These are phyloP conservation scores for Zygosaccharomyces kombuchaensis DNA, from an alignment of 805 yeast genomes.

Conservation along the genomic window DNA sequence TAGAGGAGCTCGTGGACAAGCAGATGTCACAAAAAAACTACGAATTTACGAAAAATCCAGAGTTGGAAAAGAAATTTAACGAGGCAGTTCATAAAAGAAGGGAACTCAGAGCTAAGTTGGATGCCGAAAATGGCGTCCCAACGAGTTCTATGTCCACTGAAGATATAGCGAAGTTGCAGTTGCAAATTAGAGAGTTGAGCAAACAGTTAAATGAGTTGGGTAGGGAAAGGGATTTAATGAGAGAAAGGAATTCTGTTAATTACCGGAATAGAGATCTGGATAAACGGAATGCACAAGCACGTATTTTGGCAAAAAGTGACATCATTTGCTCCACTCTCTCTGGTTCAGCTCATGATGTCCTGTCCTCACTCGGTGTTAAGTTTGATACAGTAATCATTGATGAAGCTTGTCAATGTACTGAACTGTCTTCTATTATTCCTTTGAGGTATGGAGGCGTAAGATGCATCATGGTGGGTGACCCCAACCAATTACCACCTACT, in stretches of 20 bases:
- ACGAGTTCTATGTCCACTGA: constrained; percentile 45
- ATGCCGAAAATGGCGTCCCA: constrained; percentile 40
- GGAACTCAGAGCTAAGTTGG: constrained; percentile 42
- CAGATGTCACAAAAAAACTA: constrained; percentile 42
- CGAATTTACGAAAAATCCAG: constrained; percentile 39
- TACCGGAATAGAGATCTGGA: constrained; percentile 74
- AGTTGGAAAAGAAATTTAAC: constrained; percentile 44
- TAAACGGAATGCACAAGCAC: constrained; percentile 68
- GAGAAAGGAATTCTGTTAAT: constrained; percentile 67
- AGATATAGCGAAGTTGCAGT: constrained; percentile 46
- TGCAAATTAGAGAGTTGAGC: constrained; percentile 51
- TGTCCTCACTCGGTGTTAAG: constrained; percentile 65
- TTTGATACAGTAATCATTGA: constrained; percentile 92
- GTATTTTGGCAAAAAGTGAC: constrained; percentile 67
- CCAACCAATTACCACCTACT: constrained; percentile 96
- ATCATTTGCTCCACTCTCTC: constrained; percentile 89
- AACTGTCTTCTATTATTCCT: constrained; percentile 86
- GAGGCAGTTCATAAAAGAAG: constrained; percentile 58
- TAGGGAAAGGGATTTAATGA: constrained; percentile 66
- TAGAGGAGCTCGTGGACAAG: constrained; percentile 80
- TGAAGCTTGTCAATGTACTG: constrained; percentile 98
- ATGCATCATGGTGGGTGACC: constrained; percentile 98
- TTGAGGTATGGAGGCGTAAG: constrained; percentile 82
- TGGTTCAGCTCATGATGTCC: constrained; percentile 88
- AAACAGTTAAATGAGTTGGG: constrained; percentile 65